Evolutionary conservation across 1,284 basidiomycete species (phyloP), one percentile per base, ranked within the genome.

Genomic region (Hymenochaete sp.): DNA sequence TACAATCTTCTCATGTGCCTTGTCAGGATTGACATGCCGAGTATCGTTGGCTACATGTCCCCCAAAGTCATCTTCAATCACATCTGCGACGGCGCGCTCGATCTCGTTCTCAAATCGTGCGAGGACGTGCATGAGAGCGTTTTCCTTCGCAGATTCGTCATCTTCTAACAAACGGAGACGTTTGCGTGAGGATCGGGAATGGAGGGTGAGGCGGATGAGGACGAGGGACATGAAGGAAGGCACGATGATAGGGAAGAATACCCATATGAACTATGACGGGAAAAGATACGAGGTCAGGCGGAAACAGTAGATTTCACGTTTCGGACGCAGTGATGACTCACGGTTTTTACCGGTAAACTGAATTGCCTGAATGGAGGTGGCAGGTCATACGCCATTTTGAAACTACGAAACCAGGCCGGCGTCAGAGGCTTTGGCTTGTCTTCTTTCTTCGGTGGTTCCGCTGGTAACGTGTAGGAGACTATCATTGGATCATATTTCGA

Each of bases 271-370:
- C 37, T 35, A 51, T 33, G 16, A 47, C 36, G 3, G 40, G 36
- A 18, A 64, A 39, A 21, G 62, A 1, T 66, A 51, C 9, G 61
- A 33, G 1, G 65, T 52, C 9, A 63, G 54, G 31, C 7, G 65
- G 2, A 26, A 44, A 16, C 36, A 47, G 42, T 44, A 50, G 38
- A 54, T 22, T 49, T 54, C 47, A 66, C 62, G n/a, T 13, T 26
- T 28, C 45, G 63, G 58, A 52, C 63, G 66, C 52, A 57, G 57
- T 0, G 62, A 63, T 43, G 60, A 64, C 26, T 51, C 48, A 68
- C 65, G 44, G 63, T 58, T 50, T 66, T 68, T 53, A 60, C 58
- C 1, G 66, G 66, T 44, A 63, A 65, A 18, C 56, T 53, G 44
- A 62, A 59, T 31, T 60, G 54, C 14, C 66, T 50, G 8, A 58